phyloP scores from a whole-genome alignment of 108 stramenopile species.

The Nannochloropsis gaditana region DNA sequence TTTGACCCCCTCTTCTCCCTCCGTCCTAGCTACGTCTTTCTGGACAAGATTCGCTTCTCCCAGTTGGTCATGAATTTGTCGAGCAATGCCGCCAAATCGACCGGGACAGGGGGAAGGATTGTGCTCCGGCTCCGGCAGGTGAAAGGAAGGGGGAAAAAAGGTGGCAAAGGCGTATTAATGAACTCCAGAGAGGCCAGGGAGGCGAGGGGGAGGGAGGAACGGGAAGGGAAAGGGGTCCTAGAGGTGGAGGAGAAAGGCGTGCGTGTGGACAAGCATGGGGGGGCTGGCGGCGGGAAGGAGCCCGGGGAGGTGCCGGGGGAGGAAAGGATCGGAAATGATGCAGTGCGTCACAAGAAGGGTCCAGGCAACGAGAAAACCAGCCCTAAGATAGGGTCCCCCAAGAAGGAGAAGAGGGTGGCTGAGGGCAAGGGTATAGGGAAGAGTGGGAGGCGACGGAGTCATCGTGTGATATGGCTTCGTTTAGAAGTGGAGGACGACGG shows the following conservation, averaged over 20 bases:
- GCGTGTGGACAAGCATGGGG: not conserved
- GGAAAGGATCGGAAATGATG: not conserved
- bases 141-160: not conserved
- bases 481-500: slow-evolving; percentile 1
- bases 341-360: not conserved
- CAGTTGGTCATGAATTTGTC: not conserved
- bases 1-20: too few species aligned
- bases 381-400: not conserved
- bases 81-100: not conserved
- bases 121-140: not conserved
- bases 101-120: not conserved
- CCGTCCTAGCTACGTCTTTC: not conserved
- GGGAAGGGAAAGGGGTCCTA: not conserved
- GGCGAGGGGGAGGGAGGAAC: not conserved
- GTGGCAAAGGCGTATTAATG: not conserved
- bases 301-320: not conserved
- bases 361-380: not conserved
- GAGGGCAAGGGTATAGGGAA: not conserved
- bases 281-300: not conserved
- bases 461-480: not conserved
- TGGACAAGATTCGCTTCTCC: not conserved
- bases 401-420: not conserved
- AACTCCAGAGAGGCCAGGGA: not conserved
- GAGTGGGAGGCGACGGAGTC: not conserved
- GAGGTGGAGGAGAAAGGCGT: not conserved